Conservation (phyloP, 139 green algal species). For the Zygnema circumcarinatum region DNA sequence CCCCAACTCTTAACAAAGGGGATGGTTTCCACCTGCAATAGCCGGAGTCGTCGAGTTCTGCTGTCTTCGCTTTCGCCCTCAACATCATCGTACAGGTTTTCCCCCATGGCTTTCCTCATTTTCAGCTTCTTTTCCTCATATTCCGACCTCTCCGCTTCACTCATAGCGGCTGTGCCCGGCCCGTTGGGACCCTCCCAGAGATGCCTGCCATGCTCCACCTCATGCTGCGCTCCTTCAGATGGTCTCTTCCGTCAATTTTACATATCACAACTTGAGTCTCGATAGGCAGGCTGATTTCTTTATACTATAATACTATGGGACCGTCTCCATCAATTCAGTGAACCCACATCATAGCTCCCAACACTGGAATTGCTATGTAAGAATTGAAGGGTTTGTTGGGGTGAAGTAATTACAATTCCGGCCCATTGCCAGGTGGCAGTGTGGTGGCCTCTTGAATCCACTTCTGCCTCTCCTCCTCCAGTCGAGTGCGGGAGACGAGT, state of each 20-base stretch:
- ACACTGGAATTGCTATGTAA: no score
- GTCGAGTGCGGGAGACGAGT: slow-evolving; percentile 71
- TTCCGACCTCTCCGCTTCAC: slow-evolving; percentile 67
- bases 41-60: slow-evolving; percentile 62
- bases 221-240: no score
- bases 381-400: no score
- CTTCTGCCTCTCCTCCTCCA: slow-evolving; percentile 73
- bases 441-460: slow-evolving; percentile 69
- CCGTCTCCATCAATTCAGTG: no score
- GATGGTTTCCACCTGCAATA: slow-evolving; percentile 64
- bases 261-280: not conserved
- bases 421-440: slow-evolving; percentile 70
- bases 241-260: no score
- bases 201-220: no score
- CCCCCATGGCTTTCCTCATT: slow-evolving; percentile 64
- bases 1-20: not conserved
- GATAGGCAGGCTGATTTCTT: not conserved
- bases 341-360: no score
- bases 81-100: slow-evolving; percentile 77
- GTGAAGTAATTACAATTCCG: no score
- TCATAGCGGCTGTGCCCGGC: slow-evolving; percentile 43
- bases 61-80: slow-evolving; percentile 64
- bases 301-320: no score
- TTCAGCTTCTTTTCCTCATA: slow-evolving; percentile 83
- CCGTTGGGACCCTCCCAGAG: slow-evolving; percentile 69